phyloP scores from a whole-genome alignment of 495 filamentous ascomycete genomes.

The Extremus antarcticus region DNA sequence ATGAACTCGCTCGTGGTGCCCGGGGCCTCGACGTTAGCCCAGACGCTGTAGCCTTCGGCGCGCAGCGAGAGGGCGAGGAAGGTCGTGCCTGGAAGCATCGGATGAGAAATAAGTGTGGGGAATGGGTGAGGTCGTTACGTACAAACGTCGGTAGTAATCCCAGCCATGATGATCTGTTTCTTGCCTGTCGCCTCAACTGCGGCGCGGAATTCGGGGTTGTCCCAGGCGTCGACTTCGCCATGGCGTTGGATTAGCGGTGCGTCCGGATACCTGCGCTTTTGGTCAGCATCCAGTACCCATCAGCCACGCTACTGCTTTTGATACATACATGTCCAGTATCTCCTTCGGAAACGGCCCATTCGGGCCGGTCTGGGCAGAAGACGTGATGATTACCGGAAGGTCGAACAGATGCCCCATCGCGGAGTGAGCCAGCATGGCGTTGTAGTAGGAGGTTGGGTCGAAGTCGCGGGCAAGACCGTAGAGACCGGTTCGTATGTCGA shows the following conservation, averaged over 20 bases:
- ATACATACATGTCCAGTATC: slow-evolving; percentile 47
- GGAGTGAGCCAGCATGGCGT: slow-evolving; percentile 60
- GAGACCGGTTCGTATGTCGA: slow-evolving; percentile 66
- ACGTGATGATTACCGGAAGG: slow-evolving; percentile 60
- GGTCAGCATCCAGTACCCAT: not conserved
- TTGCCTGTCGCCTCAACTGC: slow-evolving; percentile 55
- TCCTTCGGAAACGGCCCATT: slow-evolving; percentile 65
- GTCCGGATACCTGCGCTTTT: slow-evolving; percentile 37
- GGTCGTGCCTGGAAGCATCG: slow-evolving; percentile 39
- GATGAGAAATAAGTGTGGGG: not conserved
- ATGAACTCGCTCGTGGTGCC: slow-evolving; percentile 49
- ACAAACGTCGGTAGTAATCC: slow-evolving; percentile 71
- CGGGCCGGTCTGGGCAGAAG: slow-evolving; percentile 48
- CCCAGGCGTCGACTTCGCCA: slow-evolving; percentile 74
- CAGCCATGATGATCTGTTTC: slow-evolving; percentile 61
- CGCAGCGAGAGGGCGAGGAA: slow-evolving; percentile 64
- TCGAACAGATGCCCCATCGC: slow-evolving; percentile 55
- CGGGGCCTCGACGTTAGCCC: slow-evolving; percentile 61
- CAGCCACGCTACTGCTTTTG: not conserved
- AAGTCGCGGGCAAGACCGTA: slow-evolving; percentile 55
- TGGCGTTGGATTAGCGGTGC: slow-evolving; percentile 56
- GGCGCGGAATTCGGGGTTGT: slow-evolving; percentile 57
- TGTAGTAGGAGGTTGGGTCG: slow-evolving; percentile 48
- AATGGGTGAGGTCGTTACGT: too few species aligned
- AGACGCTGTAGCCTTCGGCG: slow-evolving; percentile 65